Evolutionary conservation across 2,329 filamentous ascomycete species (phyloP), one percentile per base, ranked within the genome.

Genomic region (Blastomyces emzantsi): DNA sequence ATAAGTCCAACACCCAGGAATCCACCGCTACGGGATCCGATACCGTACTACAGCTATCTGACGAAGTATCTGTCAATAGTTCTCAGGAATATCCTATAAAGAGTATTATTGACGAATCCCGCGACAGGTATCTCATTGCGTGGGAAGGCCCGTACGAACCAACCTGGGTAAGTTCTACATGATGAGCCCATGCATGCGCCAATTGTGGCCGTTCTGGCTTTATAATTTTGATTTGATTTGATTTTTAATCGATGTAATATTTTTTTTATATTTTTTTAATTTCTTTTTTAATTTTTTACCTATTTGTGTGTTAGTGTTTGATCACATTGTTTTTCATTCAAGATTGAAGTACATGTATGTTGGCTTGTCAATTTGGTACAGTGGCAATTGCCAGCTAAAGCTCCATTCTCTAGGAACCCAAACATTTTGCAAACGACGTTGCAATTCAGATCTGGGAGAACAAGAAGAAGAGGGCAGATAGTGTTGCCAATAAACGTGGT

Each of bases 81-180:
- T 70, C 73, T 54, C 69, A 71, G 64, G 73, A 76, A 67, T 75
- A 68, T 65, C 69, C 69, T 62, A 74, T 75, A 52, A 74, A 74
- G 61, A 69, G 69, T 64, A 76, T 76, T 58, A 69, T 76, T 63
- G 72, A 72, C 66, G 74, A 77, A 67, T 70, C 69, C 41, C 63
- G 69, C 55, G 67, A 68, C 22, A 68, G 73, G 59, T 77, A 76
- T 67, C 68, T 77, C 36, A 74, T 77, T 65, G 74, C 75, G 43
- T 76, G 74, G 75, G 71, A 73, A 63, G 74, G 72, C 9, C 66
- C 69, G 36, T 77, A 71, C 66, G 67, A 71, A 41, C 74, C 75
- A 61, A 73, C 69, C 65, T 77, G 74, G 74, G 75, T 77, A 68
- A 70, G 74, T 73, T 61, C 8, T 17, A 57, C 33, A 33, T 15